phyloP scores from a whole-genome alignment of 2,329 filamentous ascomycete genomes.

The Fusarium pseudograminearum region DNA sequence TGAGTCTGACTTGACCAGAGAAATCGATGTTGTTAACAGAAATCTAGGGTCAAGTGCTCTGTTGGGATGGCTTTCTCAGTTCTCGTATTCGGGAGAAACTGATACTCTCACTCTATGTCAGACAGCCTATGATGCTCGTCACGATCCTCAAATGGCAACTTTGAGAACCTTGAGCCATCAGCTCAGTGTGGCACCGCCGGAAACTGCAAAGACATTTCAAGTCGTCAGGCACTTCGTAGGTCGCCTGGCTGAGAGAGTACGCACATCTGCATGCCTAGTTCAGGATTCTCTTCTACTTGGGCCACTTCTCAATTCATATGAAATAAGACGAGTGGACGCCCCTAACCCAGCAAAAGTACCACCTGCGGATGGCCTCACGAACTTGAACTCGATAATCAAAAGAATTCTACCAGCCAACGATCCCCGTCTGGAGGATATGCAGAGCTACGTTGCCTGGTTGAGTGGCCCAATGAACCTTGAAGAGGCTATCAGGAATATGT shows the following conservation, averaged over 20 bases:
- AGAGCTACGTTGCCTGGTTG: constrained; percentile 11
- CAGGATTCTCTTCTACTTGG: constrained; percentile 48
- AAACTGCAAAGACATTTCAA: constrained; percentile 40
- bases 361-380: constrained; percentile 46
- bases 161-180: constrained; percentile 28
- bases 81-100: background rate
- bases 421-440: background rate
- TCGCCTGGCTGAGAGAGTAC: constrained; percentile 58
- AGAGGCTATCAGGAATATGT: constrained; percentile 19
- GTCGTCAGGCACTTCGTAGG: constrained; percentile 58
- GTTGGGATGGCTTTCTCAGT: constrained; percentile 26
- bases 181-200: background rate
- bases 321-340: constrained; percentile 43
- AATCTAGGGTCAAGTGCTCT: constrained; percentile 8
- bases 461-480: constrained; percentile 13
- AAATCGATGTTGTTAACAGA: background rate
- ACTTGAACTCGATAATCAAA: constrained; percentile 49
- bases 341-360: constrained; percentile 36
- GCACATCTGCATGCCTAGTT: constrained; percentile 55
- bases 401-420: constrained; percentile 48
- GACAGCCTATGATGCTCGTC: constrained; percentile 32
- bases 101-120: constrained; percentile 15
- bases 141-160: constrained; percentile 33
- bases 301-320: constrained; percentile 50
- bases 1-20: background rate